Evolutionary conservation across 495 filamentous ascomycete genomes (phyloP), one percentile per base, ranked within the genome.

Genomic region (Tuber microsphaerosporum): DNA sequence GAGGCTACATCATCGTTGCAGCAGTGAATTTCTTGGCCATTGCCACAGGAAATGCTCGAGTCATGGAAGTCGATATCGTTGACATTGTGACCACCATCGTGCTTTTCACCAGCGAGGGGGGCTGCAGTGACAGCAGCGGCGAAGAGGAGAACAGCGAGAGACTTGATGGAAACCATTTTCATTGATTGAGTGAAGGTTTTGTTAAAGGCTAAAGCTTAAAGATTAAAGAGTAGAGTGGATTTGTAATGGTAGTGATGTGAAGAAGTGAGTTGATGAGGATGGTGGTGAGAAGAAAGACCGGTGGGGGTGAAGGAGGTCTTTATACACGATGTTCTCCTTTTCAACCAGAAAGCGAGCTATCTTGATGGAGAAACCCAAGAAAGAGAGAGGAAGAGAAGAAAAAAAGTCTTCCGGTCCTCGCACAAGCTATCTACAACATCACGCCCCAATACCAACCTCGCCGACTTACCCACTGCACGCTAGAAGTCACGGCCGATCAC

Each of bases 121-220:
- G 6, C 4, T 6, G 56, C 56, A 26, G 12, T 16, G 56, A 16
- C 56, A 4, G 26, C 56, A 2, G 31, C 26, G 5, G 26, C 26
- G 26, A 65, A 65, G 56, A 65, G 56, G 56, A 65, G 12, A 16
- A 65, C 56, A 34, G 26, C 56, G 26, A 65, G 56, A 26, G 56
- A 65, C 56, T 65, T 65, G 56, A 65, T 65, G 56, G 26, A 26
- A 12, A 65, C 56, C 56, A 65, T 65, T 65, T 65, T 65, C 26
- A 65, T 65, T 31, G 10, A 65, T 34, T 65, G 14, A 26, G 17
- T 65, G 9, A 10, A 7, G 8, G 1, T 65, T 65, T 65, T 1
- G 26, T 51, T n/a, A 65, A 65, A 14, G 34, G 14, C 26, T 1
- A 6, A 14, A 61, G 48, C 3, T 14, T 34, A 34, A 31, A 65